Conservation (phyloP, 2,329 filamentous ascomycete species). For the Alternaria metachromatica region DNA sequence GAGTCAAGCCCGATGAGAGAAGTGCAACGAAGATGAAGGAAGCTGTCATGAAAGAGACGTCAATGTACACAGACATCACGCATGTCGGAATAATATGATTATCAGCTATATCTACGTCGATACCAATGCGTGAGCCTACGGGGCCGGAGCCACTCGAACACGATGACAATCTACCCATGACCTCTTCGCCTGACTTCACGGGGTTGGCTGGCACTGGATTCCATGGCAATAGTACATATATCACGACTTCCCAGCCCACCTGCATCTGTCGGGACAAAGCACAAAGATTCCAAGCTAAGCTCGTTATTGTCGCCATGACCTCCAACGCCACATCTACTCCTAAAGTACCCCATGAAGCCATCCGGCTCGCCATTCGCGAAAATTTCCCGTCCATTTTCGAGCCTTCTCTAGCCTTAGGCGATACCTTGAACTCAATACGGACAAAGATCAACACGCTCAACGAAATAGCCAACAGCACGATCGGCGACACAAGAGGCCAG, state of each 20-base stretch:
- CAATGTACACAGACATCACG: not conserved
- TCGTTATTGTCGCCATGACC: not conserved
- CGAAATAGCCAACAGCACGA: not conserved
- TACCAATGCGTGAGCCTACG: not conserved
- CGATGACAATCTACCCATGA: not conserved
- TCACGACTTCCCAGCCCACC: not conserved
- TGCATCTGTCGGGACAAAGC: too few relatives aligned
- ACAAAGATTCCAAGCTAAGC: not conserved
- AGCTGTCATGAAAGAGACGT: not conserved
- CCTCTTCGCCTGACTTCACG: not conserved
- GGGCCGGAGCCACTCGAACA: not conserved
- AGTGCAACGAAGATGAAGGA: not conserved
- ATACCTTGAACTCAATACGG: not conserved
- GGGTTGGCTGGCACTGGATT: not conserved
- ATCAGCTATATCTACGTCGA: not conserved
- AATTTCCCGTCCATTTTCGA: not conserved
- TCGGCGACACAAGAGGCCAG: not conserved
- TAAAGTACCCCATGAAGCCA: not conserved
- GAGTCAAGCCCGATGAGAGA: not conserved
- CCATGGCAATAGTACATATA: not conserved
- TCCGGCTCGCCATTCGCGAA: not conserved
- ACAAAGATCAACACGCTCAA: not conserved
- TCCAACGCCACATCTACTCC: not conserved
- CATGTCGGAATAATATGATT: conserved; percentile 1
- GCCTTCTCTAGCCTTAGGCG: not conserved